Conservation (phyloP, 164 flowering plant species). For the Umbellularia californica region DNA sequence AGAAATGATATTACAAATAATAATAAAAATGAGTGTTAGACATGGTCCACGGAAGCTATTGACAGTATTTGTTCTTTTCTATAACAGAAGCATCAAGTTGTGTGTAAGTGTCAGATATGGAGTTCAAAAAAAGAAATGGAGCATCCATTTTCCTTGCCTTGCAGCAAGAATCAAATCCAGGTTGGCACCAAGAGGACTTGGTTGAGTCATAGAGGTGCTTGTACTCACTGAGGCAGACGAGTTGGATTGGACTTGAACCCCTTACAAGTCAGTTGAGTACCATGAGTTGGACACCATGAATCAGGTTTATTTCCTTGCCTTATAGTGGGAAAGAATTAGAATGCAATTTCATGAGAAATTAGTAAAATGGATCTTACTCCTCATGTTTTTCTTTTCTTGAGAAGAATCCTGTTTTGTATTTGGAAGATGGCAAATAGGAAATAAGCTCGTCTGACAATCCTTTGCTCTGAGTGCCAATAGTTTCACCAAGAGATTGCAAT, state of each 20-base stretch:
- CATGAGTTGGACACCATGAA: not conserved
- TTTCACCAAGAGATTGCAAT: slow-evolving; percentile 36
- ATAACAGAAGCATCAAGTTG: no score
- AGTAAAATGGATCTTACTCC: slow-evolving; percentile 29
- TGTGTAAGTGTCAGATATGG: no score
- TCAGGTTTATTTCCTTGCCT: not conserved
- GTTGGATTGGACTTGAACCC: not conserved
- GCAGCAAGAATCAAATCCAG: not conserved
- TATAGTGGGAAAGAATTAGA: not conserved
- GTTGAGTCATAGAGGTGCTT: no score
- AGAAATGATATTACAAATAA: no score
- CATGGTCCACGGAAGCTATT: no score
- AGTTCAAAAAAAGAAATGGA: no score
- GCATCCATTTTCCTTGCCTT: not conserved
- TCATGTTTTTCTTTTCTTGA: slow-evolving; percentile 30
- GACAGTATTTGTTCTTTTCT: no score
- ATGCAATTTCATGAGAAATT: not conserved
- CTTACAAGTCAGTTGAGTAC: not conserved
- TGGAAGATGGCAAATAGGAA: slow-evolving; percentile 30
- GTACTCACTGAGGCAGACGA: no score
- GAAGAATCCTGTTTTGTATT: slow-evolving; percentile 36
- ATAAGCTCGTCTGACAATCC: slow-evolving; percentile 42
- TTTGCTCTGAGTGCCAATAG: slow-evolving; percentile 31
- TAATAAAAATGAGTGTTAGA: no score
- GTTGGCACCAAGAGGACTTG: not conserved